These are phyloP conservation scores for Albugo candida DNA, from an alignment of 352 stramenopile species.

Conservation along the genomic window DNA sequence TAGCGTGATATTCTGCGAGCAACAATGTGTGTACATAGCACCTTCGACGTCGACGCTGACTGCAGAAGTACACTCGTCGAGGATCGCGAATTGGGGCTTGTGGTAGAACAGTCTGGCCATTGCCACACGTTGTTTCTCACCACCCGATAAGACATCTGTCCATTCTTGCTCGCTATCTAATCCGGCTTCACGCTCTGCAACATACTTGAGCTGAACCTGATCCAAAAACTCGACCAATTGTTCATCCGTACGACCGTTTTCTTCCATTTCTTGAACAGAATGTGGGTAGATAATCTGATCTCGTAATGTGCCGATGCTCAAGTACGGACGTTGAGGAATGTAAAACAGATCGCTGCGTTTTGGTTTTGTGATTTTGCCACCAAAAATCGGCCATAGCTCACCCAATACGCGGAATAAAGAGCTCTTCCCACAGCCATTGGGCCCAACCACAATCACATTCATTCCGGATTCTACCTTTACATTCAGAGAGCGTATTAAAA, in stretches of 20 bases:
- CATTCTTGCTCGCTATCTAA: conserved; percentile 75
- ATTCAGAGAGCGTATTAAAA: conserved; percentile 65
- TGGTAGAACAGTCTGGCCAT: conserved; percentile 83
- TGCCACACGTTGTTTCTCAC: conserved; percentile 82
- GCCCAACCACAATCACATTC: conserved; percentile 74
- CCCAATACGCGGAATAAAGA: conserved; percentile 77
- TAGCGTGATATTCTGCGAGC: conserved; percentile 77
- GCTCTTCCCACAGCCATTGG: conserved; percentile 76
- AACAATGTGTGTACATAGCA: conserved; percentile 70
- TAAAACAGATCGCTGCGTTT: conserved; percentile 76
- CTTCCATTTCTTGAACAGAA: conserved; percentile 40
- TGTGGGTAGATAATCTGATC: conserved; percentile 84
- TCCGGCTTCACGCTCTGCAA: conserved; percentile 49
- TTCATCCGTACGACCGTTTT: conserved; percentile 24
- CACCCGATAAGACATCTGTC: conserved; percentile 71
- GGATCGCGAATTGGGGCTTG: conserved; percentile 78
- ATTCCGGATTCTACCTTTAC: conserved; percentile 74
- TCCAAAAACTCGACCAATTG: conserved; percentile 53
- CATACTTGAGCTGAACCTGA: conserved; percentile 62
- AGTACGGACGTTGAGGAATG: conserved; percentile 77
- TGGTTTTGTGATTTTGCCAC: conserved; percentile 55
- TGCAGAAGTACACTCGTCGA: conserved; percentile 76
- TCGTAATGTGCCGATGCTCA: conserved; percentile 67
- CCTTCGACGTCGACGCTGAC: conserved; percentile 78
- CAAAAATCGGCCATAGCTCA: conserved; percentile 74